Percentiles rank a stretch among this genome's conserved stretches.
Conservation (phyloP, 2,329 filamentous ascomycete species). For the Xylariaceae sp. region DNA sequence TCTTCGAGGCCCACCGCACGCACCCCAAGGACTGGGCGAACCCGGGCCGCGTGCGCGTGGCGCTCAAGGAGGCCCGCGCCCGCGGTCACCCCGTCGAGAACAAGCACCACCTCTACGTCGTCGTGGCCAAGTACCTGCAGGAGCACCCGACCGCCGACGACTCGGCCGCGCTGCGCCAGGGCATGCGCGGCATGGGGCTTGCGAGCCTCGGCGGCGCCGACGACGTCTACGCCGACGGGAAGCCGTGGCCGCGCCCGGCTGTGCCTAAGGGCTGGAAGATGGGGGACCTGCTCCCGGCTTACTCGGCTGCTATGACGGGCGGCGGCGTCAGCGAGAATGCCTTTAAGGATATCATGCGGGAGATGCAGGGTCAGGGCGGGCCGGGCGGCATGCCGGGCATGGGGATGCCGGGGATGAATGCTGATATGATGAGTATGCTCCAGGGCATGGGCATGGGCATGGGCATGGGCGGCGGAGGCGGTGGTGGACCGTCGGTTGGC, state of each 20-base stretch:
- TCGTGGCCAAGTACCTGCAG: constrained; percentile 72
- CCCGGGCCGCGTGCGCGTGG: constrained; percentile 80
- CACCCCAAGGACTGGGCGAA: constrained; percentile 99
- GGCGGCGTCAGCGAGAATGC: constrained; percentile 93
- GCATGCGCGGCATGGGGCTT: constrained; percentile 14
- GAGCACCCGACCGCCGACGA: constrained; percentile 72
- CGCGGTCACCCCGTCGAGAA: constrained; percentile 51
- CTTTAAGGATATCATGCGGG: constrained; percentile 93
- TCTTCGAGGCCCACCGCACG: constrained; percentile 85
- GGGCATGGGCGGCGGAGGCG: constrained; percentile 17
- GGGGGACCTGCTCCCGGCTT: constrained; percentile 74
- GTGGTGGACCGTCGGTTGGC: constrained; percentile 23
- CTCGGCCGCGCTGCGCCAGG: constrained; percentile 58
- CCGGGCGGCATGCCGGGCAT: constrained; percentile 29
- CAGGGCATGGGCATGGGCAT: constrained; percentile 23
- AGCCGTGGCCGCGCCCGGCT: constrained; percentile 66
- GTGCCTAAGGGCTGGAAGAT: constrained; percentile 91
- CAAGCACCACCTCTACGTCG: constrained; percentile 83
- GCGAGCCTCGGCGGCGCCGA: constrained; percentile 68
- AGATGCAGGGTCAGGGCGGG: constrained; percentile 62
- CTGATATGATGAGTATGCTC: constrained; percentile 32
- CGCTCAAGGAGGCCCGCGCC: constrained; percentile 51
- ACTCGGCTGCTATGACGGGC: constrained; percentile 84
- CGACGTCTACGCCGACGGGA: constrained; percentile 57
- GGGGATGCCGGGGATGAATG: constrained; percentile 27